These are phyloP conservation scores for Cenchrus americanus DNA, from an alignment of 176 grass and related monocot genomes.

Conservation along the genomic window DNA sequence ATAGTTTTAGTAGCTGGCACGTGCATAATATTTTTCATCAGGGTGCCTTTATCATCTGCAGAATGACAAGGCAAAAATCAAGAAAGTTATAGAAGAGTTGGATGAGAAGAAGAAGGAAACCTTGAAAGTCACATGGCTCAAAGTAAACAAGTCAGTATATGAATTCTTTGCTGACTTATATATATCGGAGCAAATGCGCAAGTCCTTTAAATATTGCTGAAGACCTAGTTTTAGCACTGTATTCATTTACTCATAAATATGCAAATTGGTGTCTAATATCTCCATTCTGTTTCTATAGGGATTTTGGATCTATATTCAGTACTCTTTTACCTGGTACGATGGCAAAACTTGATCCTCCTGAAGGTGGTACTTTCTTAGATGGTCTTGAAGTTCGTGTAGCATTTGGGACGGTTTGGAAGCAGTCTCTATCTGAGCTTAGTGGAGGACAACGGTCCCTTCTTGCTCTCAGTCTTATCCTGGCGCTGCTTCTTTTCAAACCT, in stretches of 20 bases:
- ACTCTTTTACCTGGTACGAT: slow-evolving; percentile 92
- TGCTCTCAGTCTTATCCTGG: slow-evolving; percentile 96
- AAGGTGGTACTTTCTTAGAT: slow-evolving; percentile 89
- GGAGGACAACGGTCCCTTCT: slow-evolving; percentile 97
- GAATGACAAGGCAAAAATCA: slow-evolving; percentile 97
- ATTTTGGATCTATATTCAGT: slow-evolving; percentile 98
- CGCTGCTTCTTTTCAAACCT: slow-evolving; percentile 94
- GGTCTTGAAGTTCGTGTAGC: slow-evolving; percentile 97
- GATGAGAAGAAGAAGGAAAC: slow-evolving; percentile 99
- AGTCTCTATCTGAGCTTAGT: slow-evolving; percentile 95
- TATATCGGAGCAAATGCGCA: slow-evolving; percentile 31
- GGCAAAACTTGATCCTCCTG: slow-evolving; percentile 97
- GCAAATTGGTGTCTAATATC: slow-evolving; percentile 28
- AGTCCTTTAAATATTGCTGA: slow-evolving; percentile 27
- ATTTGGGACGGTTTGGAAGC: slow-evolving; percentile 98
- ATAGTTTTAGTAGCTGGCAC: slow-evolving; percentile 15
- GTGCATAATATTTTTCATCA: slow-evolving; percentile 10
- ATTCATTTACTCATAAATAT: background rate
- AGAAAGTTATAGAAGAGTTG: slow-evolving; percentile 88
- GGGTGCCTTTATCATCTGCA: slow-evolving; percentile 34
- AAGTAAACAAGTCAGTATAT: slow-evolving; percentile 92
- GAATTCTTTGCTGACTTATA: slow-evolving; percentile 21
- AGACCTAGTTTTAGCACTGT: background rate
- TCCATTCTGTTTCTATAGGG: slow-evolving; percentile 57
- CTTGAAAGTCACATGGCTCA: slow-evolving; percentile 91